These are phyloP conservation scores for Diospyros lotus DNA, from an alignment of 148 eudicot genomes.

Conservation along the genomic window DNA sequence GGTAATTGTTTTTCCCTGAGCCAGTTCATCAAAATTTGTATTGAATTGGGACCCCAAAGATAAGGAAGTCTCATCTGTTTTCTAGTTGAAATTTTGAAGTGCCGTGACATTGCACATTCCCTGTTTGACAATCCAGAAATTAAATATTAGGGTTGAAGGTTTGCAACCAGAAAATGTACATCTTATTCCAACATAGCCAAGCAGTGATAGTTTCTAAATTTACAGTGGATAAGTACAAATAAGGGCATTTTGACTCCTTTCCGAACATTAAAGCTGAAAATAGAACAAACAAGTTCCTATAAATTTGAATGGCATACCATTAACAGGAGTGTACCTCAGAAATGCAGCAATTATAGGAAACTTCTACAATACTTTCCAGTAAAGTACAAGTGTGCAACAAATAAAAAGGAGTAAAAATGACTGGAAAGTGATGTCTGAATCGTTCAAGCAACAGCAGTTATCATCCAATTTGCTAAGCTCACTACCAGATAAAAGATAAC, in stretches of 20 bases:
- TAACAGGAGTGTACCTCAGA: background rate
- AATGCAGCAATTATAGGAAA: background rate
- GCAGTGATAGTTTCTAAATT: background rate
- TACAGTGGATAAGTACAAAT: background rate
- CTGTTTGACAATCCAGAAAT: background rate
- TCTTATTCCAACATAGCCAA: background rate
- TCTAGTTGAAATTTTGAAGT: background rate
- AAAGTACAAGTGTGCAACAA: background rate
- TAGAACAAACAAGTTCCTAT: background rate
- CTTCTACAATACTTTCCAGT: background rate
- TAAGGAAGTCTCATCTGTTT: background rate
- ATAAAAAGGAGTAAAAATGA: background rate
- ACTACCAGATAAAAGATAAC: background rate
- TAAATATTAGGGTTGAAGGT: background rate
- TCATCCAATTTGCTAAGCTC: background rate
- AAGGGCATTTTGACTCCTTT: too few relatives aligned
- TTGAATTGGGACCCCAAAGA: background rate
- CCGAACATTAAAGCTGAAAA: background rate
- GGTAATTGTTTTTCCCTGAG: too few relatives aligned
- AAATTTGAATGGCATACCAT: background rate
- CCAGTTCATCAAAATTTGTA: background rate
- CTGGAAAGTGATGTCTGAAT: background rate
- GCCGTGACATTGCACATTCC: background rate
- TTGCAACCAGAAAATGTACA: background rate
- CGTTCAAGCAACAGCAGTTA: background rate